Conservation (phyloP, 2,329 filamentous ascomycete species). For the Cercospora sp. region DNA sequence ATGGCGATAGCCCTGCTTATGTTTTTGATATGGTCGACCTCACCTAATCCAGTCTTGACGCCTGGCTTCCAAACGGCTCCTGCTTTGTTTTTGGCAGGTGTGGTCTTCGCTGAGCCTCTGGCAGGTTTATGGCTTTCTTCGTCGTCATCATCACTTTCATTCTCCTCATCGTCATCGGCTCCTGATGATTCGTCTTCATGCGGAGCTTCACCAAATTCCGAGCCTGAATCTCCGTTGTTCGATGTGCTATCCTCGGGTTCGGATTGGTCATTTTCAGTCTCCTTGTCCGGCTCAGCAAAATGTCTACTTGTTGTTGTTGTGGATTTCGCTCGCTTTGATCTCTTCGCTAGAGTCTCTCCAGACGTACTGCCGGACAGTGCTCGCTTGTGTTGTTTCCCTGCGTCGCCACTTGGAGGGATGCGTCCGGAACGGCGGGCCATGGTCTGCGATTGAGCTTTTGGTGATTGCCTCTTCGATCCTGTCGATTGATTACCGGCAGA, state of each 20-base stretch:
- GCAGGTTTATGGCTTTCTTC: conserved; percentile 20
- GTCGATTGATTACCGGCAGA: neutral
- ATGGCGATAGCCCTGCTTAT: neutral
- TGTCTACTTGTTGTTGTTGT: conserved; percentile 54
- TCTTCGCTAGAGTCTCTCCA: conserved; percentile 22
- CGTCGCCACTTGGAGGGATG: conserved; percentile 20
- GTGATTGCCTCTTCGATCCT: neutral
- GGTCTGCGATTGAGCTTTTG: neutral
- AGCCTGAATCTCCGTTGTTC: conserved; percentile 28
- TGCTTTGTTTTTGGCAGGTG: neutral
- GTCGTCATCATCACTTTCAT: conserved; percentile 38
- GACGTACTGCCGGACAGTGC: conserved; percentile 25
- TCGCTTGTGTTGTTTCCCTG: conserved; percentile 31
- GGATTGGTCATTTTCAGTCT: conserved; percentile 33
- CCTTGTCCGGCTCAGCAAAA: conserved; percentile 38
- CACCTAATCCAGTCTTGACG: conserved; percentile 53
- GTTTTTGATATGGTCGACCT: neutral
- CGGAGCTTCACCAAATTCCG: conserved; percentile 41
- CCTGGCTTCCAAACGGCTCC: conserved; percentile 52
- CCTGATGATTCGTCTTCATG: conserved; percentile 44
- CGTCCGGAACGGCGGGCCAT: conserved; percentile 36
- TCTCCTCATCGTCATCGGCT: conserved; percentile 40
- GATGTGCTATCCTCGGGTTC: conserved; percentile 32
- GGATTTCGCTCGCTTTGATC: conserved; percentile 27
- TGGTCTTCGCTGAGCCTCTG: conserved; percentile 24